Base-by-base conservation (phyloP, 2,329 filamentous ascomycete genomes). In the Talaromyces amestolkiae region DNA sequence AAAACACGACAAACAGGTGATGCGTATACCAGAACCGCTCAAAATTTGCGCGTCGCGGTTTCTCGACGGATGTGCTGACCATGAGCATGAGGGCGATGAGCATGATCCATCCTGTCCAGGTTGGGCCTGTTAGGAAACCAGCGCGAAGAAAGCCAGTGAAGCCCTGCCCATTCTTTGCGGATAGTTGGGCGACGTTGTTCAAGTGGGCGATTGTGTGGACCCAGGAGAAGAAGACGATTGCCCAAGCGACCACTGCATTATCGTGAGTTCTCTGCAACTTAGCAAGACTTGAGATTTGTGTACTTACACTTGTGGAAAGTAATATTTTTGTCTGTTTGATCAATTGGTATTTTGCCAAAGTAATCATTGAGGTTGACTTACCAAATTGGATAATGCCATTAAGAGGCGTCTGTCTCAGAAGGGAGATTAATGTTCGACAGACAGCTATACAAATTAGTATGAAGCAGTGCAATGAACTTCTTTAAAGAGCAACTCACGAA, bases 11-110 rank as follows among this genome's bases (percentile, higher is more conserved):
- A 76, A 95, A 95, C 76, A 95, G 86, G 80, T 95, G 92, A 79
- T 96, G 91, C 1, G 90, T 92, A 77, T 93, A 93, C 91, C 92
- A 96, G 83, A 95, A 96, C 31, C 91, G 89, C 77, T 94, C 91
- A 76, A 92, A 94, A 80, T 95, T 93, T 67, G 89, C 89, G 63
- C 91, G 87, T 60, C 91, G 86, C 10, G 88, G 87, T 81, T 91
- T 91, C 79, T 94, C 91, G 15, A 91, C 82, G 9, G 91, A 92
- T 0, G 91, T 95, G 31, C 88, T 73, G 3, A 90, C 89, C 85
- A 96, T 95, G 61, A 87, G 87, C 83, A 91, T 92, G 59, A 96
- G 80, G 9, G 89, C 86, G 66, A 90, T 83, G 69, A 95, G 81
- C 92, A 96, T 94, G 68, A 94, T 83, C 74, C 94, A 94, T 66